Conservation (phyloP, 768 basidiomycete species). For the Kwoniella dendrophila region DNA sequence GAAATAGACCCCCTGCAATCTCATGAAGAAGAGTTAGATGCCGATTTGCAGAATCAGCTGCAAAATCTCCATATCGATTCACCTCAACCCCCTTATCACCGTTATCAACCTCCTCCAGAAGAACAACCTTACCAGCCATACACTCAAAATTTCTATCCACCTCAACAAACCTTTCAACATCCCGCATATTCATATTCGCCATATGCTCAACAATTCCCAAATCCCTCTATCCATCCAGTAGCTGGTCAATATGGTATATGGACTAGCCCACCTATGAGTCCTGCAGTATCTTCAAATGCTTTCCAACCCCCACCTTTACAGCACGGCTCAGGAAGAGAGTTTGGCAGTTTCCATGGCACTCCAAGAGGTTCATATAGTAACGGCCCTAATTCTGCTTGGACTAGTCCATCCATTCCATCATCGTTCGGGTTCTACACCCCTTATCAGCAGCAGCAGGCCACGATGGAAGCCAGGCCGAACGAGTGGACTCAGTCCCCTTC, state of each 20-base stretch:
- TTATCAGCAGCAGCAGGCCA: constrained; percentile 9
- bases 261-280: constrained; percentile 33
- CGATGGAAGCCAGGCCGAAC: neutral
- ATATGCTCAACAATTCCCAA: constrained; percentile 8
- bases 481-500: neutral
- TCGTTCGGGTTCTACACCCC: constrained; percentile 14
- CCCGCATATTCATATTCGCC: constrained; percentile 12
- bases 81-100: constrained; percentile 5
- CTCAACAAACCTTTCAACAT: constrained; percentile 7
- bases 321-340: constrained; percentile 17
- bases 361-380: constrained; percentile 7
- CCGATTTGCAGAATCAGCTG: neutral
- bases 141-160: constrained; percentile 1
- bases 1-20: neutral
- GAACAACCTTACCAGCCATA: constrained; percentile 12
- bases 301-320: neutral
- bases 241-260: constrained; percentile 16
- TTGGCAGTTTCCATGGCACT: neutral
- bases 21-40: neutral
- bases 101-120: constrained; percentile 9
- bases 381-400: constrained; percentile 18
- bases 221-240: constrained; percentile 1
- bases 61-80: constrained; percentile 14
- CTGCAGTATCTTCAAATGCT: constrained; percentile 3
- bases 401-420: constrained; percentile 16